Base-by-base conservation (phyloP, 1,284 basidiomycete species). In the Fomitopsis palustris region DNA sequence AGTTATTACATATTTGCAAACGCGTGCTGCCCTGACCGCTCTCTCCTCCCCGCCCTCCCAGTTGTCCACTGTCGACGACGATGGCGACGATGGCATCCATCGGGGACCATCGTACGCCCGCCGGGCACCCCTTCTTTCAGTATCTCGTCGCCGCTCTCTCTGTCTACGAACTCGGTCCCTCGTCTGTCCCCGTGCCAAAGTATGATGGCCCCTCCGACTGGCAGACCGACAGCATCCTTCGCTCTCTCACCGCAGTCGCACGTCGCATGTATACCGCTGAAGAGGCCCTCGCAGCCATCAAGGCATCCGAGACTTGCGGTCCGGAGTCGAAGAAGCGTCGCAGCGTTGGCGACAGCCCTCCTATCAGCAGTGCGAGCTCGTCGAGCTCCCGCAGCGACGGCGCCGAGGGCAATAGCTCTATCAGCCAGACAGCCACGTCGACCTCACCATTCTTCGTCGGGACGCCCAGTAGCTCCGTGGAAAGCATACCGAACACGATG, bases 181-280 rank as follows among this genome's bases (percentile, higher is more conserved):
- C 69, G 57, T 58, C 80, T 14, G 76, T 80, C 6, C 84, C 86
- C 41, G 72, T 81, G 61, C 86, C 86, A 52, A 77, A 78, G 59
- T 90, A 87, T 71, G 79, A 84, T 71, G 87, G 87, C 2, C 83
- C 83, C 1, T 64, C 76, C 53, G 82, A 86, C 72, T 86, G 83
- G 84, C 82, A 85, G 68, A 87, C 83, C 10, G 83, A 87, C 49
- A 75, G 77, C 63, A 86, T 90, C 65, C 71, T 85, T 35, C 79
- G 81, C 57, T 82, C 82, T 31, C 75, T 90, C 60, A 73, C 75
- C 31, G 77, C 75, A 16, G 75, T 89, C 63, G 83, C 81, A 0
- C 74, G 78, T 41, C 76, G 87, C 64, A 84, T 87, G 81, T 81
- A 82, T 69, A 76, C 77, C 19, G 85, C 87, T 12, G 87, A 90